phyloP scores from a whole-genome alignment of 345 rosid genomes.

The Garcia nutans region DNA sequence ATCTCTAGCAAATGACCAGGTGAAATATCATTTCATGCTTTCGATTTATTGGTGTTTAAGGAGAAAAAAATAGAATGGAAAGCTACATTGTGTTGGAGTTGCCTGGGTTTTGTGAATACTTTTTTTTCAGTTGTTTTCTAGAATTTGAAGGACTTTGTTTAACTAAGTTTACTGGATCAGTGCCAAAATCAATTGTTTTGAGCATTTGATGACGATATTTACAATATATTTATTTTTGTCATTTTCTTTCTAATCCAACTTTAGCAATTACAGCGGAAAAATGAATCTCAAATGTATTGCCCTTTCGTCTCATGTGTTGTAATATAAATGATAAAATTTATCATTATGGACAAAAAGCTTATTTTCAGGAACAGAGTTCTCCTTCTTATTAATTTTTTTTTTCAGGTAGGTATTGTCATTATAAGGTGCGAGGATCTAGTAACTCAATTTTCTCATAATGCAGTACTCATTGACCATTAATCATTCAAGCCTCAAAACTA shows the following conservation, averaged over 20 bases:
- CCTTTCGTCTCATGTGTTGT: neutral
- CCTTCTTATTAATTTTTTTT: neutral
- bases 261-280: neutral
- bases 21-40: constrained; percentile 22
- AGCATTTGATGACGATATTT: neutral
- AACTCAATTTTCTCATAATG: no score
- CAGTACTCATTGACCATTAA: neutral
- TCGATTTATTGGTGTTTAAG: neutral
- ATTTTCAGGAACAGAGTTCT: neutral
- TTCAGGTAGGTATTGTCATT: neutral
- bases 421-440: neutral
- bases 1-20: constrained; percentile 57
- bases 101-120: neutral
- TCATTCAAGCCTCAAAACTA: neutral
- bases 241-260: neutral
- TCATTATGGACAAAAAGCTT: neutral
- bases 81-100: neutral
- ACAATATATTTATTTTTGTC: neutral
- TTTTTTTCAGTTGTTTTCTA: neutral
- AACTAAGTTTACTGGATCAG: neutral
- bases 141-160: neutral
- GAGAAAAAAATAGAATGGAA: neutral
- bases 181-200: neutral
- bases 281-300: neutral
- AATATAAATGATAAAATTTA: neutral